phyloP scores from a whole-genome alignment of 139 green algal species.

The Micractinium sp. region DNA sequence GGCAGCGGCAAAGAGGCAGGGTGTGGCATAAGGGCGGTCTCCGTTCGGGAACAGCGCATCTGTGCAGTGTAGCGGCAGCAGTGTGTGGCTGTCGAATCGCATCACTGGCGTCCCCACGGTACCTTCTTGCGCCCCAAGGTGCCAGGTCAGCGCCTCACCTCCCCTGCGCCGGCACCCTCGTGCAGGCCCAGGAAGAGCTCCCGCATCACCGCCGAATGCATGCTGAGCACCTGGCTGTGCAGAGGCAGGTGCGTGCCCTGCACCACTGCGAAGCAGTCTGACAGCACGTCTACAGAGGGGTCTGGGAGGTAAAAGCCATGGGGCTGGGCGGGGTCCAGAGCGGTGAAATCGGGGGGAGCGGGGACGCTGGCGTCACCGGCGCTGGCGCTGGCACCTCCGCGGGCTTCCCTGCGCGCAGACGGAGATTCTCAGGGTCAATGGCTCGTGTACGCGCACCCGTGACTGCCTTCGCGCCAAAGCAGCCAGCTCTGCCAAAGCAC shows the following conservation, averaged over 20 bases:
- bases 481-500: no score
- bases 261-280: not conserved
- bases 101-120: no score
- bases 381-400: no score
- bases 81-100: no score
- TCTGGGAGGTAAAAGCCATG: not conserved
- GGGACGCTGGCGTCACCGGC: not conserved
- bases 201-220: not conserved
- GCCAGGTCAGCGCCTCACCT: no score
- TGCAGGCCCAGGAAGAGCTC: not conserved
- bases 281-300: not conserved
- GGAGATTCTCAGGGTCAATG: no score
- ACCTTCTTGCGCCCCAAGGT: no score
- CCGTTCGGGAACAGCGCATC: no score
- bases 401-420: no score
- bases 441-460: no score
- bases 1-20: not conserved
- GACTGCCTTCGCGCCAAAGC: no score
- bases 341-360: not conserved
- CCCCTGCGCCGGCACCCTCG: not conserved
- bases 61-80: not conserved
- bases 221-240: conserved; percentile 12
- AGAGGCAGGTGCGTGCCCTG: not conserved
- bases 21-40: no score
- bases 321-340: not conserved